phyloP scores from a whole-genome alignment of 169 alveolate species.

The Theileria equi region DNA sequence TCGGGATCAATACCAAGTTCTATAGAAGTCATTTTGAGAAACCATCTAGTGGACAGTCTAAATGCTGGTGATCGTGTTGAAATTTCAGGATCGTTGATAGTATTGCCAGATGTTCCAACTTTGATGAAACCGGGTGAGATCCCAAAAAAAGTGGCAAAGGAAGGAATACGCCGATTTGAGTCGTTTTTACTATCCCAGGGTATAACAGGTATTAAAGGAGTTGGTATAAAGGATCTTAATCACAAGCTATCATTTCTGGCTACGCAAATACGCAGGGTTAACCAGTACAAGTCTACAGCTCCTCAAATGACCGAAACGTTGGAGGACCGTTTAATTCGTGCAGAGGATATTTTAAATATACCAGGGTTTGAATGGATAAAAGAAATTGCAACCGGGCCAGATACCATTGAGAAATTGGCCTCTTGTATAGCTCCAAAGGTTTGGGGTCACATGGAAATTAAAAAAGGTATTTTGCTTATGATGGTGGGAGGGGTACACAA shows the following conservation, averaged over 20 bases:
- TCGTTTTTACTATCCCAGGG: slow-evolving; percentile 73
- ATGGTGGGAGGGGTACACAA: slow-evolving; percentile 96
- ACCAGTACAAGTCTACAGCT: slow-evolving; percentile 41
- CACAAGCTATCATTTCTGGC: slow-evolving; percentile 90
- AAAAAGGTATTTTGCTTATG: slow-evolving; percentile 94
- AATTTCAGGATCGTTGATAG: slow-evolving; percentile 90
- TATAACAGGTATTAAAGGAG: slow-evolving; percentile 91
- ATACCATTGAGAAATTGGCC: slow-evolving; percentile 82
- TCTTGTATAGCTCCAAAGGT: slow-evolving; percentile 92
- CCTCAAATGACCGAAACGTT: slow-evolving; percentile 47
- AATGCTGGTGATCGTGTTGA: slow-evolving; percentile 96
- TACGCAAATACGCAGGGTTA: slow-evolving; percentile 69
- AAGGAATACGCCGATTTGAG: slow-evolving; percentile 66
- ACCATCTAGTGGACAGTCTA: slow-evolving; percentile 90
- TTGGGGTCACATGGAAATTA: slow-evolving; percentile 93
- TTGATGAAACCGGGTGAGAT: slow-evolving; percentile 94
- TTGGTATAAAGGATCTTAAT: slow-evolving; percentile 91
- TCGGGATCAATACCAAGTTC: slow-evolving; percentile 97
- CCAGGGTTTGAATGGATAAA: slow-evolving; percentile 74
- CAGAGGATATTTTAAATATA: slow-evolving; percentile 68
- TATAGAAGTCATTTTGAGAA: slow-evolving; percentile 90
- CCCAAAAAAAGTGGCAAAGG: slow-evolving; percentile 71
- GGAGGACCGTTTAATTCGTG: slow-evolving; percentile 61
- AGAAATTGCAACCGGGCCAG: slow-evolving; percentile 71
- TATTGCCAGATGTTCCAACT: slow-evolving; percentile 94